Evolutionary conservation across 345 rosid species (phyloP).

Genomic region (Eucalyptus grandis): DNA sequence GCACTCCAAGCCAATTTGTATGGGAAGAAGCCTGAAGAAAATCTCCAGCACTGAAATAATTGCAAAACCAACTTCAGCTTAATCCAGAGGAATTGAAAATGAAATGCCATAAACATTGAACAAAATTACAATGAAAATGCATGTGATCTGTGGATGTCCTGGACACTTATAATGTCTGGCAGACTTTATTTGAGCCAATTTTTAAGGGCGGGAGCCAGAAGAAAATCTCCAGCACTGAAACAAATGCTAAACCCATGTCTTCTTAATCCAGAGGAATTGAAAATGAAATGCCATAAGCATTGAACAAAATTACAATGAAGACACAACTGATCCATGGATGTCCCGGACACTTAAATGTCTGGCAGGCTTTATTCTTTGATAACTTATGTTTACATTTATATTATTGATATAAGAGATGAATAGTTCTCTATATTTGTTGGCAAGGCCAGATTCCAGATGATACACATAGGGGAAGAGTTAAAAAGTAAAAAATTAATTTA

Average conservation of each 20-base stretch:
- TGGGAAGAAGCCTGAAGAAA: background rate
- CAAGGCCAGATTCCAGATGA: background rate
- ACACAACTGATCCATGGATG: background rate
- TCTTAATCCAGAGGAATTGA: background rate
- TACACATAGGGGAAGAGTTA: background rate
- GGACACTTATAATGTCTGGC: background rate
- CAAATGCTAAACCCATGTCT: background rate
- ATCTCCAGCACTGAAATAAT: background rate
- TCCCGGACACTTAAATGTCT: background rate
- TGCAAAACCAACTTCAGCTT: background rate
- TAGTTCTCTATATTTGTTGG: background rate
- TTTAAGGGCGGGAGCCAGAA: background rate
- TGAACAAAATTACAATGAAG: background rate
- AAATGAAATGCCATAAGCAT: background rate
- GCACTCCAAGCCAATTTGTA: background rate
- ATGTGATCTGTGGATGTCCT: background rate
- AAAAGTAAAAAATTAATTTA: background rate
- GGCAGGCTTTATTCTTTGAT: background rate
- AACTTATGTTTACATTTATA: background rate
- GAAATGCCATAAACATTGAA: background rate
- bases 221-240: background rate
- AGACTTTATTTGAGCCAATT: background rate
- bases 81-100: background rate
- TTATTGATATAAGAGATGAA: background rate
- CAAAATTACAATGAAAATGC: background rate